A percentile compares a stretch with the other conserved stretches of the same genome.
phyloP scores from a whole-genome alignment of 495 filamentous ascomycete species.

The Cairneyella variabilis region DNA sequence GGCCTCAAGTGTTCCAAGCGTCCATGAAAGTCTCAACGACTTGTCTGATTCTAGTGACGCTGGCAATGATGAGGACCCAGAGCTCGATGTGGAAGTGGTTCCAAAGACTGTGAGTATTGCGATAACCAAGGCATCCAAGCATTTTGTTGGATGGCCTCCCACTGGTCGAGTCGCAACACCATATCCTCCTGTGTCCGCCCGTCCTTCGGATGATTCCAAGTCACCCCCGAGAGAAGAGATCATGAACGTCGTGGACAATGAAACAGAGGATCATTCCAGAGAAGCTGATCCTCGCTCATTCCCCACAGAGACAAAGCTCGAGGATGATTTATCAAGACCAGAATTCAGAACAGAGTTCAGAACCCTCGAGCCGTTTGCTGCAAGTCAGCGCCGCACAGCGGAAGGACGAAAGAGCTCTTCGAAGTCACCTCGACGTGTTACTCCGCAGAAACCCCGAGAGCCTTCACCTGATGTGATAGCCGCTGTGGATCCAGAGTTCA shows the following conservation, averaged over 20 bases:
- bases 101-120: background rate
- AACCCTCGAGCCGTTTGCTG: conserved; percentile 9
- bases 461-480: too few species aligned
- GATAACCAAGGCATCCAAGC: background rate
- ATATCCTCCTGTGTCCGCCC: conserved; percentile 6
- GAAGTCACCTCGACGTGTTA: conserved; percentile 11
- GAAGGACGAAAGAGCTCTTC: conserved; percentile 1
- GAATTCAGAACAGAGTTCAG: conserved; percentile 18
- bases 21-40: conserved; percentile 21
- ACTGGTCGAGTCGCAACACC: conserved; percentile 11
- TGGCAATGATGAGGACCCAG: conserved; percentile 4
- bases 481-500: background rate
- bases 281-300: conserved; percentile 13
- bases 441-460: background rate
- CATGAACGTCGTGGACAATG: background rate
- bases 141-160: conserved; percentile 12
- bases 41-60: background rate
- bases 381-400: background rate
- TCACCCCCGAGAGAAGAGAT: background rate
- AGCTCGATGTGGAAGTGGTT: background rate
- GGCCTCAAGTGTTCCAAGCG: conserved; percentile 7
- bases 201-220: background rate
- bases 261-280: background rate
- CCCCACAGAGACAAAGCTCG: conserved; percentile 2
- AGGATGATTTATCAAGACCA: background rate